A percentile compares a stretch with the other conserved stretches of the same genome.
phyloP scores from a whole-genome alignment of 768 basidiomycete genomes.

The Baorangia bicolor region DNA sequence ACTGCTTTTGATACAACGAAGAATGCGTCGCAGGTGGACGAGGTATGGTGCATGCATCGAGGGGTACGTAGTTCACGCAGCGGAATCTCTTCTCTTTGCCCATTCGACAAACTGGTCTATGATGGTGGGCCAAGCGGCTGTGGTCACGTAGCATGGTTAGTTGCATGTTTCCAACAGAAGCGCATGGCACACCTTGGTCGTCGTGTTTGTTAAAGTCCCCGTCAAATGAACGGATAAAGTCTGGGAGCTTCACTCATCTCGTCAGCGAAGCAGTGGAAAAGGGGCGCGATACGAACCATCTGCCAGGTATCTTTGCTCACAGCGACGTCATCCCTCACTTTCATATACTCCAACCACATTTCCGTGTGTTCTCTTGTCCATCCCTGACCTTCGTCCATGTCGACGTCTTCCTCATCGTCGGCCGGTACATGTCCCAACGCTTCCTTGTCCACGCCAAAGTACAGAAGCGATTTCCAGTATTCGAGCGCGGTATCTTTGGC shows the following conservation, averaged over 20 bases:
- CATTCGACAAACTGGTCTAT: slow-evolving; percentile 83
- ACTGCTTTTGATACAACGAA: not conserved
- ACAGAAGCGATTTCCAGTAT: slow-evolving; percentile 77
- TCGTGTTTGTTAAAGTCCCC: slow-evolving; percentile 71
- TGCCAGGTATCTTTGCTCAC: slow-evolving; percentile 88
- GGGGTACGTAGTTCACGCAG: slow-evolving; percentile 4
- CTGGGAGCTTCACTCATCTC: slow-evolving; percentile 56
- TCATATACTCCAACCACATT: slow-evolving; percentile 81
- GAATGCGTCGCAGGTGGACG: not conserved
- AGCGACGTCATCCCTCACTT: slow-evolving; percentile 62
- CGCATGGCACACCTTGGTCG: slow-evolving; percentile 55
- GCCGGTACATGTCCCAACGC: slow-evolving; percentile 50
- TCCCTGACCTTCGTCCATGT: slow-evolving; percentile 43
- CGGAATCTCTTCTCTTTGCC: slow-evolving; percentile 41
- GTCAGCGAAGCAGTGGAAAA: slow-evolving; percentile 4
- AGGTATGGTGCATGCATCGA: slow-evolving; percentile 6
- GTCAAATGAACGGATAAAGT: slow-evolving; percentile 77
- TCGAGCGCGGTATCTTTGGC: slow-evolving; percentile 69
- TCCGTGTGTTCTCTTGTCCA: slow-evolving; percentile 63
- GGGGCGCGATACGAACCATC: slow-evolving; percentile 55
- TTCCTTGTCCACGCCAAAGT: slow-evolving; percentile 65
- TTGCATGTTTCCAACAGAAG: not conserved
- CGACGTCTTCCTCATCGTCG: slow-evolving; percentile 49
- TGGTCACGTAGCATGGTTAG: slow-evolving; percentile 9
- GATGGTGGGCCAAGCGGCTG: slow-evolving; percentile 85